Base-by-base conservation (phyloP, 202 grass and related monocot species). In the Schoenoplectus triqueter region DNA sequence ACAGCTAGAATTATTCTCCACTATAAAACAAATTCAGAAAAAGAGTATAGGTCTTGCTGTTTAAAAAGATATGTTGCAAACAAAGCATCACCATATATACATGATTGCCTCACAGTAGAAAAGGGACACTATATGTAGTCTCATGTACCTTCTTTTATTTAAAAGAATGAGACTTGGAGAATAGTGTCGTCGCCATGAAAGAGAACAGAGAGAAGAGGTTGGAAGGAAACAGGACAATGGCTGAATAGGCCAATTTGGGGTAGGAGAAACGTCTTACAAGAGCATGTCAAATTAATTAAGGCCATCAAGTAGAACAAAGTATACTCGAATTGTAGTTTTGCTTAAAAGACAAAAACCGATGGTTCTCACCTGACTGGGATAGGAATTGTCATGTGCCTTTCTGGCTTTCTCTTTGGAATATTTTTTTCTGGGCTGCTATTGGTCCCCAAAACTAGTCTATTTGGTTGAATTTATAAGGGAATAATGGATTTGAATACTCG, bases 351-450 rank as follows among this genome's bases (percentile, higher is more conserved):
- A 78, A 78, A 78, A 78, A 11, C 17, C 0, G 0, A 52, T 2
- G 45, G 52, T 56, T 76, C 72, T 78, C 51, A 60, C 52, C 52
- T 41, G 74, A 78, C 20, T 78, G 52, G 51, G 74, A 78, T 78
- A 15, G 59, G 74, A 60, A 60, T 31, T 44, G 31, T 59, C 41
- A 40, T 59, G 52, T 78, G 2, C 55, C 1, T 15, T 15, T 59
- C 13, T 59, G 56, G 13, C 56, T 59, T 59, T 59, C 74, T 14
- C 13, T 78, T 59, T 60, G 54, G 74, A 78, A 78, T 78, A 78
- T 61, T 78, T 76, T 59, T 10, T 78, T 18, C 3, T n/a, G 0
- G 0, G 54, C 52, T 78, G 13, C 54, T 78, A 78, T 78, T 17
- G 54, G 11, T 17, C 14, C 6, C 54, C 22, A 60, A 78, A 0